Evolutionary conservation across 768 basidiomycete genomes (phyloP), one percentile per base, ranked within the genome.

Genomic region (Naganishia vishniacii): DNA sequence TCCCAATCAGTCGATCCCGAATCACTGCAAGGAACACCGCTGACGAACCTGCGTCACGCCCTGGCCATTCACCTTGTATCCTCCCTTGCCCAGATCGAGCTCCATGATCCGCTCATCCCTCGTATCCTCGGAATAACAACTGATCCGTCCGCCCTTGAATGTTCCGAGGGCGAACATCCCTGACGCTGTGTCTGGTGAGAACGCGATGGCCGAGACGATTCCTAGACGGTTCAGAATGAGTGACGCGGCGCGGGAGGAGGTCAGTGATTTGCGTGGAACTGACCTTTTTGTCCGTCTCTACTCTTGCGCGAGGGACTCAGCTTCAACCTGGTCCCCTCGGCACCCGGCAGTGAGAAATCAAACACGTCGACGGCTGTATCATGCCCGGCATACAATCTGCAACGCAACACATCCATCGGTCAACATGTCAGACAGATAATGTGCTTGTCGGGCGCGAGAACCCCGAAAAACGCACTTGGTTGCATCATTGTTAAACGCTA

Each of bases 211-310:
- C 4, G 92, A 91, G 45, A 97, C 82, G 65, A 97, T 89, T 0
- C 93, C 91, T 91, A 60, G 32, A n/a, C 11, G 49, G 37, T 40
- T 40, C 8, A 20, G 28, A 59, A 23, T 37, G 29, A 25, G 20
- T 40, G 42, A 67, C 28, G 48, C 61, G 3, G 25, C n/a, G n/a
- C n/a, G 28, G 11, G 23, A 29, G 42, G 26, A 48, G 41, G 9
- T 18, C 9, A 26, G 15, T 59, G n/a, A 42, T n/a, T 47, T 31
- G 15, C 48, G 26, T 42, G n/a, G 20, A 4, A 49, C 70, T 2
- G 65, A 87, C 92, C 93, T 82, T 91, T 94, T 47, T 95, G 80
- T 0, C 92, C 93, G 58, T 88, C 85, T 69, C 85, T 86, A 65
- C 85, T 88, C 73, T 87, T 89, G 74, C 85, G 86, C 0, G 84